These are phyloP conservation scores for Arabidopsis lyrata DNA, from an alignment of 441 rosid genomes.

Conservation along the genomic window DNA sequence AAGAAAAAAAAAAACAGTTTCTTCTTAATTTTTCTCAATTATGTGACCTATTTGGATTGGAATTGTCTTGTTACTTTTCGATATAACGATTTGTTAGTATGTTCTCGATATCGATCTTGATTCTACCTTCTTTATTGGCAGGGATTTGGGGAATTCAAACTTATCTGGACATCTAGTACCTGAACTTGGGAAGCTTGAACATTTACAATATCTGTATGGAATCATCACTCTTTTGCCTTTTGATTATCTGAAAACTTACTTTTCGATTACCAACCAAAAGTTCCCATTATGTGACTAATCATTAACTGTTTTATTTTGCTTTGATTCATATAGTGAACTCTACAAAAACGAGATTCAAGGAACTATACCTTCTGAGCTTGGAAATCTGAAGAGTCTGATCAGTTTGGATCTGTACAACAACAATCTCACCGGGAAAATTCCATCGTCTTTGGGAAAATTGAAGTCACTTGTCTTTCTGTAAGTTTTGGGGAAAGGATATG, in stretches of 20 bases:
- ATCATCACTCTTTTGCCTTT: slow-evolving; percentile 25
- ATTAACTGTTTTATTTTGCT: not conserved
- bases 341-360: slow-evolving; percentile 82
- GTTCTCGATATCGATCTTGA: not conserved
- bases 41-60: not conserved
- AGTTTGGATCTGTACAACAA: slow-evolving; percentile 87
- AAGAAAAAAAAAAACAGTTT: too few relatives aligned
- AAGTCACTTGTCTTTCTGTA: slow-evolving; percentile 85
- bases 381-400: slow-evolving; percentile 74
- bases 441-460: slow-evolving; percentile 70
- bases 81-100: not conserved
- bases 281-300: not conserved
- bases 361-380: slow-evolving; percentile 78
- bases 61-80: not conserved
- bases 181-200: slow-evolving; percentile 80
- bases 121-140: slow-evolving; percentile 42
- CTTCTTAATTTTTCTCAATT: not conserved
- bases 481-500: slow-evolving; percentile 39
- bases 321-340: slow-evolving; percentile 59
- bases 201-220: slow-evolving; percentile 85
- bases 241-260: not conserved
- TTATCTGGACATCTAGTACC: slow-evolving; percentile 82
- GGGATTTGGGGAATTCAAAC: slow-evolving; percentile 84
- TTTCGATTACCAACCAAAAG: not conserved
- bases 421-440: slow-evolving; percentile 76